Percentiles rank a stretch among this genome's conserved stretches.
phyloP scores from a whole-genome alignment of 192 early-diverging fungal species.

The Neocallimastix lanati region DNA sequence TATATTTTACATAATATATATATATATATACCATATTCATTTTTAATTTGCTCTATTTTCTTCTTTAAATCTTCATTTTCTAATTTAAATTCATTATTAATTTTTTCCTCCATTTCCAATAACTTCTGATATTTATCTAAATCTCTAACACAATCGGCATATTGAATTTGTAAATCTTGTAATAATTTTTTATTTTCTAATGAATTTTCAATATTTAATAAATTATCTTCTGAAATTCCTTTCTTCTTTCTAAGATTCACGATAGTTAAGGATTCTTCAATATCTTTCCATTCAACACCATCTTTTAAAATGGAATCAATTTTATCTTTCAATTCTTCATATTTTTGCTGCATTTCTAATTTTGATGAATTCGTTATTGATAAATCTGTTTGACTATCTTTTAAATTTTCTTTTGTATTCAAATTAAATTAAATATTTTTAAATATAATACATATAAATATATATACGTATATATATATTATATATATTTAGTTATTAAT shows the following conservation, averaged over 20 bases:
- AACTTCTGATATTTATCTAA: slow-evolving; percentile 27
- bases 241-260: slow-evolving; percentile 15
- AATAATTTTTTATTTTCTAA: slow-evolving; percentile 22
- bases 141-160: slow-evolving; percentile 31
- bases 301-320: background rate
- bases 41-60: slow-evolving; percentile 22
- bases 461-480: no score
- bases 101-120: slow-evolving; percentile 28
- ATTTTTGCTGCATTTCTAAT: background rate
- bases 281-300: slow-evolving; percentile 14
- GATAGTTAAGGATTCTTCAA: slow-evolving; percentile 32
- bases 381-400: background rate
- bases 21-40: slow-evolving; percentile 31
- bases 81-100: slow-evolving; percentile 30
- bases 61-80: slow-evolving; percentile 20
- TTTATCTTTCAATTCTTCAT: background rate
- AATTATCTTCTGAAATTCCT: slow-evolving; percentile 18
- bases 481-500: no score
- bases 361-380: background rate
- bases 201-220: slow-evolving; percentile 13
- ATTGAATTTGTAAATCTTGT: slow-evolving; percentile 26
- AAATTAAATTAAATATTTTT: no score
- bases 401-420: background rate
- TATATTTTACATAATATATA: slow-evolving; percentile 1
- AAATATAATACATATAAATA: no score